Conservation (phyloP, 257 asterid species). For the Rubia yunnanensis region DNA sequence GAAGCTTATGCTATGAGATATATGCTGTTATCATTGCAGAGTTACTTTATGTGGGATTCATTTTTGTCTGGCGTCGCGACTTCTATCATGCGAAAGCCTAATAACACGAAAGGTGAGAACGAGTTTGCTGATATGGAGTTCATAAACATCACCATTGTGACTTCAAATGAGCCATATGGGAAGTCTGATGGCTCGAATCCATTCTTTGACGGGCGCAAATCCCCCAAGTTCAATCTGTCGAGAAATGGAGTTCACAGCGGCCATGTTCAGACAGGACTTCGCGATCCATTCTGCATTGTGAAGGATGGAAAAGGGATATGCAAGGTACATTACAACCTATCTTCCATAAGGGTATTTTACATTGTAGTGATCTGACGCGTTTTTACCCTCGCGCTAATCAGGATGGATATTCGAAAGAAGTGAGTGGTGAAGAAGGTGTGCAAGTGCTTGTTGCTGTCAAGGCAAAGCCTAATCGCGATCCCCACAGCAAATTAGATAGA, state of each 20-base stretch:
- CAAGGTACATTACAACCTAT: conserved; percentile 44
- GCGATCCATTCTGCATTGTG: conserved; percentile 63
- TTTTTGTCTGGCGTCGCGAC: conserved; percentile 71
- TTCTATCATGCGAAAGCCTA: conserved; percentile 51
- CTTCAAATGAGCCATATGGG: conserved; percentile 70
- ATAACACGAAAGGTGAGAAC: conserved; percentile 45
- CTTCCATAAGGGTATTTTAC: neutral
- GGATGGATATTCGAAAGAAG: conserved; percentile 72
- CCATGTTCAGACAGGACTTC: conserved; percentile 63
- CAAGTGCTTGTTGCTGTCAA: conserved; percentile 68
- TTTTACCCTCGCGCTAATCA: conserved; percentile 17
- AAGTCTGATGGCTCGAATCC: conserved; percentile 67
- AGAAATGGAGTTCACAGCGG: conserved; percentile 71
- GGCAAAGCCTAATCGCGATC: conserved; percentile 56
- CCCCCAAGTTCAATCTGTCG: conserved; percentile 42
- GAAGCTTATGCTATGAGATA: neutral
- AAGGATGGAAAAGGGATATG: conserved; percentile 62
- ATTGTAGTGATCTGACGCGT: neutral
- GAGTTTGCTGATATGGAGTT: conserved; percentile 78
- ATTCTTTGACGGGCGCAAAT: conserved; percentile 38
- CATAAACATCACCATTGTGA: conserved; percentile 68
- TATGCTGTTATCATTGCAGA: conserved; percentile 30
- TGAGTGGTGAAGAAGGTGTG: conserved; percentile 40
- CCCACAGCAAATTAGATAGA: conserved; percentile 33
- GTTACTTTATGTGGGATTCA: conserved; percentile 89